Base-by-base conservation (phyloP, 2,329 filamentous ascomycete species). In the Fusarium sublunatum region DNA sequence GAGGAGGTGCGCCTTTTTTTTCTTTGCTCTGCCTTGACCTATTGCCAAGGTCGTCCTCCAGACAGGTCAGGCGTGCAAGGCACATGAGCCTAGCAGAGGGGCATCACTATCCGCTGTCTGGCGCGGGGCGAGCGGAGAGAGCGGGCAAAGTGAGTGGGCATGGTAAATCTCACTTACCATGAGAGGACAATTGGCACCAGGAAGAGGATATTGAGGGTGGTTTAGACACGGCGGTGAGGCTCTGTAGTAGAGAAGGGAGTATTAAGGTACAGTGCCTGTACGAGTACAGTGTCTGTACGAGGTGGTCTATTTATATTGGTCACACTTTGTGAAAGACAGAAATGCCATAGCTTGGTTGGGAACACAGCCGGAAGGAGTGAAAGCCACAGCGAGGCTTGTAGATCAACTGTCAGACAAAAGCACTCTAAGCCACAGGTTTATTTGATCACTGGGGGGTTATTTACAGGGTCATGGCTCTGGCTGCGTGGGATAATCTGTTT, bases 101-200 rank as follows among this genome's bases (percentile, higher is more conserved):
- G 56, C 61, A 59, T 67, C 53, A 59, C 59, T 40, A 45, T 55
- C 54, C 40, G 48, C 44, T 53, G 32, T 50, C 44, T 48, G 55
- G 57, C 43, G 52, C 43, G 39, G 60, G 41, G 51, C 48, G 34
- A 48, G 53, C 54, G 48, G 42, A 65, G 44, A 32, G 53, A 34
- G 50, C 51, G 53, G 52, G 36, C 19, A 45, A 53, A 52, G 61
- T 31, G 50, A 45, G 51, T 48, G 53, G 57, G 50, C 45, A 48
- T 42, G 53, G 64, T 44, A 38, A 47, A 22, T 19, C 19, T 19
- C 19, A 45, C 65, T 68, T 58, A 68, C 65, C 64, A 65, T 68
- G 50, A 64, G 48, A 57, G 46, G 55, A 61, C 15, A 28, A 64
- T 35, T 38, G 47, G 46, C 56, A 43, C 56, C 43, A 42, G 36